These are phyloP conservation scores for Dendrobium officinale DNA, from an alignment of 106 monocot species.

Conservation along the genomic window DNA sequence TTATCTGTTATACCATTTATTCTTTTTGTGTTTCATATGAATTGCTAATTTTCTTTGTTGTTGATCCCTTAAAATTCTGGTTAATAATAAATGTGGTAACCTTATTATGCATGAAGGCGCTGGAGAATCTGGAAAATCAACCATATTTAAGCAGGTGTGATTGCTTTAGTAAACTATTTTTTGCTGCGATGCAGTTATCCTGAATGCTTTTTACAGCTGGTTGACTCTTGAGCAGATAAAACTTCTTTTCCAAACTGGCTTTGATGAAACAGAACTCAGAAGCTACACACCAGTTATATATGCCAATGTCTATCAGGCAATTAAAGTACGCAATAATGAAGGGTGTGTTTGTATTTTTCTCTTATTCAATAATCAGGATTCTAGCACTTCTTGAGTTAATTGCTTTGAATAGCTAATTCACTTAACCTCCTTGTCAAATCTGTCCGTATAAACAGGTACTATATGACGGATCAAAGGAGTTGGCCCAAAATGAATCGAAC, in stretches of 20 bases:
- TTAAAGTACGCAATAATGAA: constrained; percentile 91
- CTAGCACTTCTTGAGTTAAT: background rate
- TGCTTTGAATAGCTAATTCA: background rate
- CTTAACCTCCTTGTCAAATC: constrained; percentile 1
- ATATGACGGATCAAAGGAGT: constrained; percentile 85
- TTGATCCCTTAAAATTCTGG: background rate
- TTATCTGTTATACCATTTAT: background rate
- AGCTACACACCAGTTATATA: constrained; percentile 84
- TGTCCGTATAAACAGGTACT: constrained; percentile 53
- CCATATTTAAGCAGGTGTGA: constrained; percentile 95
- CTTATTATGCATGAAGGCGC: constrained; percentile 49
- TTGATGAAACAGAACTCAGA: constrained; percentile 87
- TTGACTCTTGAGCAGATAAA: constrained; percentile 60
- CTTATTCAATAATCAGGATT: constrained; percentile 21
- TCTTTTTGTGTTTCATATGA: background rate
- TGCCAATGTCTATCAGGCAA: constrained; percentile 99
- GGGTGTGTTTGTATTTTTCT: constrained; percentile 82
- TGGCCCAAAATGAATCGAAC: constrained; percentile 56
- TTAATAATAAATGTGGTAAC: background rate
- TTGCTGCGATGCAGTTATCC: constrained; percentile 5
- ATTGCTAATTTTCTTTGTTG: background rate
- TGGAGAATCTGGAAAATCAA: constrained; percentile 98
- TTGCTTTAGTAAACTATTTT: background rate
- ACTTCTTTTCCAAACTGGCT: constrained; percentile 92
- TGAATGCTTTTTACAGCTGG: background rate